These are phyloP conservation scores for Chrysanthemum seticuspe DNA, from an alignment of 129 eudicot species.

Conservation along the genomic window DNA sequence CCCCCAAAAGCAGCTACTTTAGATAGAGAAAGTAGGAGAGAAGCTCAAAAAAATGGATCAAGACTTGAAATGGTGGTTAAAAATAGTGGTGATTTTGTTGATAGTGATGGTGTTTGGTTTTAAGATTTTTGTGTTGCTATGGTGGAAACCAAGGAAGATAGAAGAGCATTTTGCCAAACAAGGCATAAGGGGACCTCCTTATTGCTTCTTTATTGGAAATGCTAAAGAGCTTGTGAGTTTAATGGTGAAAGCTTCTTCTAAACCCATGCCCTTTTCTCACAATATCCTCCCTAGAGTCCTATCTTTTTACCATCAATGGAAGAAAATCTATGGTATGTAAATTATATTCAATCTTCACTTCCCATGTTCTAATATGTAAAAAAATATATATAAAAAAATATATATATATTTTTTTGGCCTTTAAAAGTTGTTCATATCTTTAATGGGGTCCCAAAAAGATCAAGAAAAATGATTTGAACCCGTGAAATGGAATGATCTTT, in stretches of 20 bases:
- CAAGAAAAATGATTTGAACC: constrained; percentile 8
- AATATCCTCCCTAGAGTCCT: constrained; percentile 97
- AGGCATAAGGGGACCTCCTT: constrained; percentile 95
- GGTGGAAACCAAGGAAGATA: constrained; percentile 88
- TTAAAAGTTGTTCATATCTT: constrained; percentile 21
- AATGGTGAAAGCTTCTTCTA: constrained; percentile 82
- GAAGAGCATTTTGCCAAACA: constrained; percentile 83
- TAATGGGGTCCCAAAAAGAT: constrained; percentile 25
- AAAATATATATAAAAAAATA: too few species aligned
- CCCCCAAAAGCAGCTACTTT: constrained; percentile 13
- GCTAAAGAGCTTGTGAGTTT: constrained; percentile 85
- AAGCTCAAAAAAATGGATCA: constrained; percentile 41
- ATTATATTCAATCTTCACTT: constrained; percentile 12
- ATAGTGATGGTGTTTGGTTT: constrained; percentile 33
- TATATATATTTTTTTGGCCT: constrained; percentile 15
- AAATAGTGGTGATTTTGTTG: constrained; percentile 34
- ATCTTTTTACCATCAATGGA: constrained; percentile 98
- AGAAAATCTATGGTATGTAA: constrained; percentile 82
- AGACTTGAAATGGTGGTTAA: constrained; percentile 40
- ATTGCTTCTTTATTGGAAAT: constrained; percentile 85
- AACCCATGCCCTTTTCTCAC: constrained; percentile 87
- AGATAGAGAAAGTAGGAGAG: not conserved
- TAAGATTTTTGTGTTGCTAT: constrained; percentile 52
- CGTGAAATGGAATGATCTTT: constrained; percentile 17
- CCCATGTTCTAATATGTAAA: not conserved